Conservation (phyloP, 2,329 filamentous ascomycete species). For the Fusarium abutilonis region DNA sequence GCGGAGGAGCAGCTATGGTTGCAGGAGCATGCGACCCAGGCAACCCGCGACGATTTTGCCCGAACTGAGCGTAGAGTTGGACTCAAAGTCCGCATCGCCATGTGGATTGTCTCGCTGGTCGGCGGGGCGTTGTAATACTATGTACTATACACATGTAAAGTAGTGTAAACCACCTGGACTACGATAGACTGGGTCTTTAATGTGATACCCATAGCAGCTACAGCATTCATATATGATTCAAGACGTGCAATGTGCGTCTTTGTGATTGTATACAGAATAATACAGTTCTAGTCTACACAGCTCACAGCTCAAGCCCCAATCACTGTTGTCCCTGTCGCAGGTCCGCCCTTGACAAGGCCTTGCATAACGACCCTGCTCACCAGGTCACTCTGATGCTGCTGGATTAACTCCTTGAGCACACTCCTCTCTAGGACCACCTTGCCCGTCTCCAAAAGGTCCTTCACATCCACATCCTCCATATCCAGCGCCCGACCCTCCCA, state of each 20-base stretch:
- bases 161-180: slow-evolving; percentile 22
- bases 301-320: slow-evolving; percentile 38
- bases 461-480: slow-evolving; percentile 88
- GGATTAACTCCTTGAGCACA: slow-evolving; percentile 80
- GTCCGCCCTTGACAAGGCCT: slow-evolving; percentile 50
- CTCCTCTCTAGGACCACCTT: slow-evolving; percentile 86
- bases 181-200: neutral
- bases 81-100: slow-evolving; percentile 84
- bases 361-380: slow-evolving; percentile 58
- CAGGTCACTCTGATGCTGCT: slow-evolving; percentile 75
- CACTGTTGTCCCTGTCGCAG: slow-evolving; percentile 54
- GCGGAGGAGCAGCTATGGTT: slow-evolving; percentile 83
- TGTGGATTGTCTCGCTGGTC: slow-evolving; percentile 90
- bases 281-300: slow-evolving; percentile 45
- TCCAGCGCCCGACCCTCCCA: slow-evolving; percentile 75
- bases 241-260: slow-evolving; percentile 11
- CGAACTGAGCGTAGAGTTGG: slow-evolving; percentile 84
- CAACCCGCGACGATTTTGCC: slow-evolving; percentile 82
- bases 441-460: slow-evolving; percentile 87
- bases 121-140: slow-evolving; percentile 79
- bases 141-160: slow-evolving; percentile 28
- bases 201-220: slow-evolving; percentile 27
- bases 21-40: slow-evolving; percentile 74
- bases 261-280: slow-evolving; percentile 44
- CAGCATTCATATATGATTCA: neutral